Base-by-base conservation (phyloP, 441 rosid genomes). In the Raphanus hybrid region DNA sequence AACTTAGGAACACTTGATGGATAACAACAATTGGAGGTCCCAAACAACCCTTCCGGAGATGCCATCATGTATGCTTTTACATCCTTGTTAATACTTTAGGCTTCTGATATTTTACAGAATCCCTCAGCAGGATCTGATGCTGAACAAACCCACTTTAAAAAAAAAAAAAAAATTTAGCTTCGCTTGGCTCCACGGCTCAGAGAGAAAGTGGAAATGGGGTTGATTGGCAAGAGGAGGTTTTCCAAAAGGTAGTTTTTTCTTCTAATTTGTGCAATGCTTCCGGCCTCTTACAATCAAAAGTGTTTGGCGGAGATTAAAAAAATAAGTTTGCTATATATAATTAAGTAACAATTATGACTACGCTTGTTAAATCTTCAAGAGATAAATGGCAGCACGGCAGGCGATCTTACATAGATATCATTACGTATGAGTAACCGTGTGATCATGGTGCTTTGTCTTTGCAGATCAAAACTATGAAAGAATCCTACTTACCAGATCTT, bases 191-290 rank as follows among this genome's bases (percentile, higher is more conserved):
- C 43, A 85, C 97, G 20, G 87, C 88, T 41, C 90, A 91, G 85
- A 84, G 89, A 2, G 92, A 90, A 65, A 90, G 82, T 71, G 83
- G 84, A 69, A 90, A 81, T 66, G 94, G 89, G 50, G 87, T 80
- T 78, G 97, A 95, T 78, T 91, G 91, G 97, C 98, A 87, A 86
- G 99, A 95, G 82, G 96, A 95, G 83, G 82, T 83, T 79, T 87
- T 74, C 76, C 93, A 91, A 73, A 91, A 93, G 97, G 99, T 92
- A 79, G 29, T 52, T 67, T 20, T 75, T 39, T 71, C 15, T 41
- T 35, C 26, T 64, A 43, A 58, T 23, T 57, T 11, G 95, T 85
- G 67, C 90, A 85, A 82, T 75, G 86, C n/a, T 55, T 58, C 54
- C 37, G 35, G 85, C 70, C 20, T 76, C 39, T 43, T 29, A 29